Conservation (phyloP, 1,284 basidiomycete species). For the Cryptococcus sp. region DNA sequence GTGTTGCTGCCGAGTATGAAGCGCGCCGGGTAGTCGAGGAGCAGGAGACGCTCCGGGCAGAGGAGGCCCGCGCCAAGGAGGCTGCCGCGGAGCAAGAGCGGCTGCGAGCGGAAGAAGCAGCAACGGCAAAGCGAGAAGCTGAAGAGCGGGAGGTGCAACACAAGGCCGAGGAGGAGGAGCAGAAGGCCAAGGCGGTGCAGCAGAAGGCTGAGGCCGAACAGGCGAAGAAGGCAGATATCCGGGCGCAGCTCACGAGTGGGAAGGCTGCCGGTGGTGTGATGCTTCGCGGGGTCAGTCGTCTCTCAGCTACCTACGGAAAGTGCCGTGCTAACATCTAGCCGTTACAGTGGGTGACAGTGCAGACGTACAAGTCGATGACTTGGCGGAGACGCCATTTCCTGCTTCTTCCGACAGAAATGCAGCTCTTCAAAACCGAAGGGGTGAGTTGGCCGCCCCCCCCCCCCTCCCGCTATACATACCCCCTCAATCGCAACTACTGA, state of each 20-base stretch:
- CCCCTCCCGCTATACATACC: no score
- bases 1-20: no score
- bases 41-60: constrained; percentile 9
- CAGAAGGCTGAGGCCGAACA: constrained; percentile 12
- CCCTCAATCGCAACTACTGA: background rate
- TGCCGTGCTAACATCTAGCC: background rate
- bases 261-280: constrained; percentile 36
- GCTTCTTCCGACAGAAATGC: constrained; percentile 29
- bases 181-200: constrained; percentile 4
- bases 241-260: constrained; percentile 16
- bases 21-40: constrained; percentile 6
- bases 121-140: constrained; percentile 3
- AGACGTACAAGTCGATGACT: constrained; percentile 32
- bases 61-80: constrained; percentile 7
- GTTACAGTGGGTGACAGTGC: constrained; percentile 42
- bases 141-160: constrained; percentile 10
- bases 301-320: background rate
- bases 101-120: constrained; percentile 12
- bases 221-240: constrained; percentile 14
- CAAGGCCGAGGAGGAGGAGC: constrained; percentile 3
- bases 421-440: constrained; percentile 35
- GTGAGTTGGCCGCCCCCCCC: constrained; percentile 22
- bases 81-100: constrained; percentile 12
- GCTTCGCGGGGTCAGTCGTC: constrained; percentile 42
- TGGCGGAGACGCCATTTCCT: constrained; percentile 46